Conservation (phyloP, 106 monocot genomes). For the Acorus calamus region DNA sequence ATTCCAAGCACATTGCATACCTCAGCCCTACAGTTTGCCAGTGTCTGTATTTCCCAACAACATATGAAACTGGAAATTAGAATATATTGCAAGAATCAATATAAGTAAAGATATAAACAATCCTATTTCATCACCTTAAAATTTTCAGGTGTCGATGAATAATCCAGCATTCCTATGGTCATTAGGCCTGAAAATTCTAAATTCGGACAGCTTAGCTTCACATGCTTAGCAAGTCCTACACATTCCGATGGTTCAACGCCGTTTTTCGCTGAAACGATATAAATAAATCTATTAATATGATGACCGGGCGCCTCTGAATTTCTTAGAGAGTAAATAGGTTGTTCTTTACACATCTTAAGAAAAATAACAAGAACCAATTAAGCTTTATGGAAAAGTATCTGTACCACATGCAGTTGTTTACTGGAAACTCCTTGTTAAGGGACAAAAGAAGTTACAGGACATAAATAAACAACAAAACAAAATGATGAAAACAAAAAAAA, state of each 20-base stretch:
- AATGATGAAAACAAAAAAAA: too few species aligned
- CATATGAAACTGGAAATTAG: neutral
- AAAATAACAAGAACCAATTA: too few species aligned
- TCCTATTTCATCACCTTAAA: constrained; percentile 31
- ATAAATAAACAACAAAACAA: too few species aligned
- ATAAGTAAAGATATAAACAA: neutral
- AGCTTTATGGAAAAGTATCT: too few species aligned
- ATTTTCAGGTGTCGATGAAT: constrained; percentile 84
- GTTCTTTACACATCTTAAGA: too few species aligned
- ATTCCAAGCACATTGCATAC: constrained; percentile 62
- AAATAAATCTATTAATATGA: too few species aligned
- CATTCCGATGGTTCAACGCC: constrained; percentile 73
- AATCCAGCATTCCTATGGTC: constrained; percentile 82
- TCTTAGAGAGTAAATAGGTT: too few species aligned
- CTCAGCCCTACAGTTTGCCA: constrained; percentile 44
- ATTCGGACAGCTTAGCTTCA: constrained; percentile 60
- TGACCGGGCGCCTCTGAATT: too few species aligned
- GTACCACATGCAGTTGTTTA: too few species aligned
- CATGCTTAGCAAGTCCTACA: constrained; percentile 62
- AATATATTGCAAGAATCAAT: neutral
- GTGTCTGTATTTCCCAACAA: constrained; percentile 22
- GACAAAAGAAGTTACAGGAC: too few species aligned
- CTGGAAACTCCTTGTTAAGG: too few species aligned
- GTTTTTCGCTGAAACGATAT: constrained; percentile 57
- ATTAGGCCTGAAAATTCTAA: constrained; percentile 80